Conservation (phyloP, 176 grass and related monocot species). For the Hsuehochloa calcarea region DNA sequence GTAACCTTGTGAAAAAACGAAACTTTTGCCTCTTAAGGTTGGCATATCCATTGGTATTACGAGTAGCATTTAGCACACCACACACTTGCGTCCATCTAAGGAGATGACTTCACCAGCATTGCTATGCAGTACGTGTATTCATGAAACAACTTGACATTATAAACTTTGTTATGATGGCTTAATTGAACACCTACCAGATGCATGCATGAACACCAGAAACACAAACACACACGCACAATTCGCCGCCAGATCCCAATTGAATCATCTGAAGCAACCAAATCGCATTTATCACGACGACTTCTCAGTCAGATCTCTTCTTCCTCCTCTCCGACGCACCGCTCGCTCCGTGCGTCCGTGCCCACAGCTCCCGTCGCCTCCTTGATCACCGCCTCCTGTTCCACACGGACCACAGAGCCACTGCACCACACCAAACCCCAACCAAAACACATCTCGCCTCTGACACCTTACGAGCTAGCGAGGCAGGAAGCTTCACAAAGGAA, state of each 20-base stretch:
- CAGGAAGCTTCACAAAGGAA: not conserved
- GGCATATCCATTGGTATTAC: not conserved
- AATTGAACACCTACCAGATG: not conserved
- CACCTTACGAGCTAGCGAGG: not conserved
- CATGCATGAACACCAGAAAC: not conserved
- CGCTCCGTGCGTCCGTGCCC: not conserved
- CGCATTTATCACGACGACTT: conserved; percentile 31
- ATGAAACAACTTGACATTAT: not conserved
- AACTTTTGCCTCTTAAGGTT: not conserved
- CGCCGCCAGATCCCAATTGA: not conserved
- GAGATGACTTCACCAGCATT: not conserved
- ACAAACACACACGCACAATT: not conserved
- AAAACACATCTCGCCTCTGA: not conserved
- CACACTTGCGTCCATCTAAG: not conserved
- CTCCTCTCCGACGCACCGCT: not conserved
- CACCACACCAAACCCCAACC: not conserved
- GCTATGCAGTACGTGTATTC: not conserved
- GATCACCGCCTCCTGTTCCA: conserved; percentile 26
- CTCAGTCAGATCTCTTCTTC: not conserved
- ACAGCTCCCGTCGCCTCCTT: conserved; percentile 8
- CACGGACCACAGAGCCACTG: not conserved
- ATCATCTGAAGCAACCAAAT: conserved; percentile 24
- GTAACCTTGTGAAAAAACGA: not conserved
- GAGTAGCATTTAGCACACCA: not conserved
- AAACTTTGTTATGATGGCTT: not conserved